Percentiles rank a stretch among this genome's conserved stretches.
Evolutionary conservation across 495 filamentous ascomycete species (phyloP).

Genomic region (Penicillium atrosanguineum): DNA sequence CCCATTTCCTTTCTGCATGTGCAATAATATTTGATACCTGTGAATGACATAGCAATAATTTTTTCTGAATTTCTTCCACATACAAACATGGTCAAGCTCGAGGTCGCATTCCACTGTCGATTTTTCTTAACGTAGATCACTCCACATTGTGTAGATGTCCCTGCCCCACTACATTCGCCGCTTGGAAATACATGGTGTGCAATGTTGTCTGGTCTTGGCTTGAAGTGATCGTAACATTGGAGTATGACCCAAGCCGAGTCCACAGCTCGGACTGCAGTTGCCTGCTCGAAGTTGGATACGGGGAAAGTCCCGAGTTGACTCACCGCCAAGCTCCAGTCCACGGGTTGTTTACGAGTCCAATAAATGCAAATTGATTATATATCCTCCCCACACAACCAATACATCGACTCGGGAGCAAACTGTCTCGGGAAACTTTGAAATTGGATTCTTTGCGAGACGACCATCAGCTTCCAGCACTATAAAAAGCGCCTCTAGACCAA

Average conservation of each 20-base stretch:
- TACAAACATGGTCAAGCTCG: background rate
- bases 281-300: background rate
- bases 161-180: conserved; percentile 4
- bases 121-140: background rate
- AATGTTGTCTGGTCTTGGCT: background rate
- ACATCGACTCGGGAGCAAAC: background rate
- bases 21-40: conserved; percentile 18
- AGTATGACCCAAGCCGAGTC: conserved; percentile 6
- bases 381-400: background rate
- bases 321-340: background rate
- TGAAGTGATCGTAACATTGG: background rate
- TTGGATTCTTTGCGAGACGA: background rate
- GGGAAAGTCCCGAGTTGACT: background rate
- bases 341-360: background rate
- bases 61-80: background rate
- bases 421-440: background rate
- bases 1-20: conserved; percentile 11
- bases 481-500: background rate
- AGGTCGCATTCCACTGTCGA: background rate
- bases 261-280: background rate
- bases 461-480: background rate
- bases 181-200: background rate
- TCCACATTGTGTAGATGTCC: background rate
- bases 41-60: conserved; percentile 13
- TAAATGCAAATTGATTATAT: background rate